phyloP scores from a whole-genome alignment of 106 monocot species.

The Dioscorea zingiberensis region DNA sequence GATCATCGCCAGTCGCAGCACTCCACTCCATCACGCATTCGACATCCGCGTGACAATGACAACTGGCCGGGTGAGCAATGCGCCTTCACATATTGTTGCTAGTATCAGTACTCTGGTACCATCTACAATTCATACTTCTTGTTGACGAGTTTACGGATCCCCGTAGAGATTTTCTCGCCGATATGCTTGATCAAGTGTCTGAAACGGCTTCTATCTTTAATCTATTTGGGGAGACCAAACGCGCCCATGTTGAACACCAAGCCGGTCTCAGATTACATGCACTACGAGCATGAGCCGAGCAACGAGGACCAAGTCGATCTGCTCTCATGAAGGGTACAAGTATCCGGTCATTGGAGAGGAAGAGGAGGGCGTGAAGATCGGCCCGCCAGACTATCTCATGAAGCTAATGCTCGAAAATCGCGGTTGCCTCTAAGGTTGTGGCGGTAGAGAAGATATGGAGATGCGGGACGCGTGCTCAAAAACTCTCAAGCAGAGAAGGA shows the following conservation, averaged over 20 bases:
- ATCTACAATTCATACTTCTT: no score
- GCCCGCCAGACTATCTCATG: not conserved
- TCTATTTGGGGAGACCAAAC: no score
- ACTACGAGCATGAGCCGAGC: no score
- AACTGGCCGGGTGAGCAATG: not conserved
- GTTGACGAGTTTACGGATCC: no score
- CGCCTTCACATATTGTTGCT: no score
- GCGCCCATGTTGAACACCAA: no score
- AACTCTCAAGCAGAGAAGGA: not conserved
- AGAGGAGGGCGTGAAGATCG: not conserved
- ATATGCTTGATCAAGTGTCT: no score
- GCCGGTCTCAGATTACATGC: no score
- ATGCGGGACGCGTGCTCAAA: not conserved
- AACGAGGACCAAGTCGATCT: no score
- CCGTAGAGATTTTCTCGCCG: no score
- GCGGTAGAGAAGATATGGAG: conserved; percentile 17
- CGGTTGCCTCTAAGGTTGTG: not conserved
- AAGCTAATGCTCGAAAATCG: not conserved
- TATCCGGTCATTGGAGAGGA: not conserved
- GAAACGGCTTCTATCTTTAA: no score
- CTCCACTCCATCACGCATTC: not conserved
- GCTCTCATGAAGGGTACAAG: not conserved
- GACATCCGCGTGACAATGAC: not conserved
- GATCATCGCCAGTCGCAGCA: not conserved
- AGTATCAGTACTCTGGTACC: no score